Base-by-base conservation (phyloP, 1,284 basidiomycete species). In the Kwoniella shivajii region DNA sequence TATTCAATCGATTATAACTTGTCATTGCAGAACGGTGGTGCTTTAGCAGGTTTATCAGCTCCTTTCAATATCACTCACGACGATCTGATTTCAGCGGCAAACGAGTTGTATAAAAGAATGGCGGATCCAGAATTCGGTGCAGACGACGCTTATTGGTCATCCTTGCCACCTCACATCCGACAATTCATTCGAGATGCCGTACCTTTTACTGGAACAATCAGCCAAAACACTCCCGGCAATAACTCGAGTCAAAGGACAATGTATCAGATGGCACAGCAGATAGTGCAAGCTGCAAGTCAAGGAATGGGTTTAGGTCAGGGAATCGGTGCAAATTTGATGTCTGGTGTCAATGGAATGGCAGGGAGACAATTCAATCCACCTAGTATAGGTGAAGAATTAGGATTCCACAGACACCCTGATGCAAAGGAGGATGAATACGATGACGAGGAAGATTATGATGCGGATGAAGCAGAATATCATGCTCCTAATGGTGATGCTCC, bases 241-340 rank as follows among this genome's bases (percentile, higher is more conserved):
- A 59, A 59, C 41, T 64, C 68, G 26, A 72, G 73, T 49, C 72
- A 77, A 57, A 64, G 69, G 45, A 73, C 84, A 31, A 84, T 87
- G 82, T 85, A 86, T 68, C 81, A 84, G 54, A 83, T 86, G 66
- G 86, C 86, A 31, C 86, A 87, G 67, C 85, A 85, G 71, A 84
- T 86, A 71, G 81, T 85, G 14, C 68, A 66, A 41, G 77, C 76
- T 20, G 77, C 78, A 10, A 84, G 84, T 63, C 80, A 84, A 22
- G 83, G 83, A 26, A 81, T 82, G 67, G 73, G 76, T 13, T 57
- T 75, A 26, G 64, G 64, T 27, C 68, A 69, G 44, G 66, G 67
- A 52, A 63, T 79, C 59, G 74, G 78, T 58, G 66, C 67, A n/a
- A 69, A 66, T 33, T 47, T 75, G 48, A 52, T 73, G 26, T 61